Base-by-base conservation (phyloP, 2,329 filamentous ascomycete genomes). In the Claviceps fusiformis region DNA sequence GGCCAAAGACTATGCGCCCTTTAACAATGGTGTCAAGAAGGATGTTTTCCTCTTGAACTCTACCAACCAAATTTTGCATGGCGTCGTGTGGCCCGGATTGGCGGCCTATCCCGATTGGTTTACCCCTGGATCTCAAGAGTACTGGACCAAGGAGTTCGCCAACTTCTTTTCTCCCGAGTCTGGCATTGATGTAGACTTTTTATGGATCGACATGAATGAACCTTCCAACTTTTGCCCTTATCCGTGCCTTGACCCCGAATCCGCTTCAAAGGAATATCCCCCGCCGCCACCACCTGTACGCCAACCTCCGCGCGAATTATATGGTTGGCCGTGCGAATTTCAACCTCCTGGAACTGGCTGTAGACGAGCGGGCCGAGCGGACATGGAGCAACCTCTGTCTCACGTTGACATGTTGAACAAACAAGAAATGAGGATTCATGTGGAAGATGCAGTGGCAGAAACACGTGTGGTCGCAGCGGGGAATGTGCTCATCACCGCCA, bases 31-130 rank as follows among this genome's bases (percentile, higher is more conserved):
- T 6, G 64, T 73, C 3, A 63, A 61, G 61, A 63, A 70, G 33
- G 66, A 80, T 70, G 61, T 74, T 45, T 80, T 77, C 60, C 63
- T 80, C 9, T 68, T 72, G 53, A 67, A 72, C 13, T 61, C 65
- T 17, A 82, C 88, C 57, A 83, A 77, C 5, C 72, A 74, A 1
- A 64, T 73, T 44, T 80, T 73, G 64, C 68, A 74, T 48, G 81
- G 86, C n/a, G 85, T 88, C 9, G 86, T 91, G 4, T 92, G 87
- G 87, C 83, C 87, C 15, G 87, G 87, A 37, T 75, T 80, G 9
- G 80, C 82, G 0, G 82, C 77, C 2, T 89, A 82, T 67, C 85
- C 85, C 0, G 88, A 92, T 64, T 92, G 87, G 87, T 89, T 90
- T 64, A 71, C 82, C 31, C 73, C 76, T 1, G 78, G 80, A 39